phyloP scores from a whole-genome alignment of 108 stramenopile genomes.

The Craspedostauros australis region DNA sequence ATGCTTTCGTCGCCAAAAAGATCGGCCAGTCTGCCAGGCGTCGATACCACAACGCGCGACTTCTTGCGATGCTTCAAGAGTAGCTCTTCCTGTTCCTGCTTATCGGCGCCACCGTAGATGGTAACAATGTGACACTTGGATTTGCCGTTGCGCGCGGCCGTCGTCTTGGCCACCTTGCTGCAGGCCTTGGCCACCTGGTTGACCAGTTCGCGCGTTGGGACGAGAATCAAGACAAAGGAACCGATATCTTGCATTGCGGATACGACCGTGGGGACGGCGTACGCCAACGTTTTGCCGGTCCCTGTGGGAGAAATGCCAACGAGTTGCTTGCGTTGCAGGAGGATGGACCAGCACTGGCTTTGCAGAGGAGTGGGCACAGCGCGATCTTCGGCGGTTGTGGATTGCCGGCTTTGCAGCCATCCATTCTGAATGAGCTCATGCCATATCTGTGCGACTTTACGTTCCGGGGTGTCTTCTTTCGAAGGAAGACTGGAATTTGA shows the following conservation, averaged over 20 bases:
- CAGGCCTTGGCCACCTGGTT: conserved; percentile 52
- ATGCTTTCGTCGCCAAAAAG: conserved; percentile 20
- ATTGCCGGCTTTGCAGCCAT: too few relatives aligned
- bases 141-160: conserved; percentile 13
- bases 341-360: conserved; percentile 51
- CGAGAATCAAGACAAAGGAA: conserved; percentile 50
- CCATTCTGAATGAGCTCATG: too few relatives aligned
- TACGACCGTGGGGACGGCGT: conserved; percentile 45
- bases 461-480: too few relatives aligned
- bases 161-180: conserved; percentile 41
- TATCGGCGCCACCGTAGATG: conserved; percentile 58
- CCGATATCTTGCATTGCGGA: too few relatives aligned
- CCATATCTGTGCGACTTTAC: too few relatives aligned
- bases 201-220: conserved; percentile 80
- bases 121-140: conserved; percentile 34
- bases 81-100: conserved; percentile 29
- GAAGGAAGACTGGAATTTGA: too few relatives aligned
- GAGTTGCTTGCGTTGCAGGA: conserved; percentile 33
- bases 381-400: too few relatives aligned
- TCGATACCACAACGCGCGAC: conserved; percentile 48
- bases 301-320: conserved; percentile 69
- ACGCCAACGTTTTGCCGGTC: conserved; percentile 63
- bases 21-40: conserved; percentile 69
- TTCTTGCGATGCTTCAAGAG: conserved; percentile 5
- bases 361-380: conserved; percentile 59